Evolutionary conservation across 2,329 filamentous ascomycete genomes (phyloP).

Genomic region (Xylaria sp.): DNA sequence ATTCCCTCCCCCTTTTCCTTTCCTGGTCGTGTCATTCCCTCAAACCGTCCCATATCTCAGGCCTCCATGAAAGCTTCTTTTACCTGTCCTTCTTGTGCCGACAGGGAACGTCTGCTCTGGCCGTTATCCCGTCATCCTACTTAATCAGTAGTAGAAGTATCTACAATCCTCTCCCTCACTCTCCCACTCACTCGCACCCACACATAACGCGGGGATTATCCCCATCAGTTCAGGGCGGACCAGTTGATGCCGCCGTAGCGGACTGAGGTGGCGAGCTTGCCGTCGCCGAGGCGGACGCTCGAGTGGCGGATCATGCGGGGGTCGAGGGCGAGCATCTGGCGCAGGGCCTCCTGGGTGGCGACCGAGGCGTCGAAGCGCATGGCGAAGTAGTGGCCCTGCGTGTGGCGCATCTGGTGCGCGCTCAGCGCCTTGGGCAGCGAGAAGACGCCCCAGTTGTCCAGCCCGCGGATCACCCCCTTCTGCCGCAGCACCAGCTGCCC

Average conservation of each 20-base stretch:
- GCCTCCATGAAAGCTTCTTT: too few species aligned
- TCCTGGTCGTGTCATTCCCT: too few species aligned
- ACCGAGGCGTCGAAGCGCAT: constrained; percentile 90
- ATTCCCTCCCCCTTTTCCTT: too few species aligned
- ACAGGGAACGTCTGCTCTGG: too few species aligned
- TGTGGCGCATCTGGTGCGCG: constrained; percentile 81
- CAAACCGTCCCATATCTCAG: too few species aligned
- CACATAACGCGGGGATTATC: background rate
- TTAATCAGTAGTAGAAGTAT: too few species aligned
- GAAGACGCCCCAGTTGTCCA: constrained; percentile 95
- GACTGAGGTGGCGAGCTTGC: constrained; percentile 55
- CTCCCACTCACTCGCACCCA: too few species aligned
- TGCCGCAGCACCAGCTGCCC: constrained; percentile 80
- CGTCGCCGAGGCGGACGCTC: constrained; percentile 81
- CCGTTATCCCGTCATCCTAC: too few species aligned
- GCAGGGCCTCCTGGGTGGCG: constrained; percentile 72
- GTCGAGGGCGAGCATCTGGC: constrained; percentile 78
- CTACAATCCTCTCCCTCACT: too few species aligned
- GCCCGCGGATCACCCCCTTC: constrained; percentile 86
- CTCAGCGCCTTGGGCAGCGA: constrained; percentile 78
- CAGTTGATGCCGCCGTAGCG: constrained; percentile 55
- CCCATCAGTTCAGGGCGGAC: constrained; percentile 36
- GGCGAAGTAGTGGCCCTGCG: constrained; percentile 92
- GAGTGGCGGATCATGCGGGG: constrained; percentile 87
- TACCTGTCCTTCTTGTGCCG: too few species aligned